These are phyloP conservation scores for Plasmodium adleri DNA, from an alignment of 169 alveolate genomes.

Conservation along the genomic window DNA sequence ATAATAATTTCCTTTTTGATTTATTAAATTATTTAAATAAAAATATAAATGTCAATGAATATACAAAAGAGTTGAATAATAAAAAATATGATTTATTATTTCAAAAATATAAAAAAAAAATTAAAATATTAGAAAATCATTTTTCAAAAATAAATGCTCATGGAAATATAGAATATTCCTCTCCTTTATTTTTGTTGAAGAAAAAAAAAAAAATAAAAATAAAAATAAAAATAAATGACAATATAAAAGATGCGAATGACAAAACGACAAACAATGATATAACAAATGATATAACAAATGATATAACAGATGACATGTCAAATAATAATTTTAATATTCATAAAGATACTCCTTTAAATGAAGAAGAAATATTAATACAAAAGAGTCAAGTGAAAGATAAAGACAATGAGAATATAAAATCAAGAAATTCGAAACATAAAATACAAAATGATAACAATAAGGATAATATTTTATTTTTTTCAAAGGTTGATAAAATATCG, in stretches of 20 bases:
- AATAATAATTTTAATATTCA: no score
- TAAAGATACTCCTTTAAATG: neutral
- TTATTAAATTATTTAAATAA: constrained; percentile 37
- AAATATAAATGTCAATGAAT: constrained; percentile 29
- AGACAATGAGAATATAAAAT: neutral
- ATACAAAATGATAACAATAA: neutral
- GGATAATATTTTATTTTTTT: neutral
- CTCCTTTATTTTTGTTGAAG: constrained; percentile 35
- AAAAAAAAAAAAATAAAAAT: constrained; percentile 2
- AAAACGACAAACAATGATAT: neutral
- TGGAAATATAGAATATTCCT: constrained; percentile 20
- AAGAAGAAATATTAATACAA: neutral
- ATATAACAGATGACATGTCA: no score
- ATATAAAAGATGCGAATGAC: neutral
- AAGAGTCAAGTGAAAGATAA: neutral
- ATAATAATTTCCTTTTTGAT: constrained; percentile 34
- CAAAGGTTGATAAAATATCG: constrained; percentile 15
- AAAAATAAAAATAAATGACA: neutral
- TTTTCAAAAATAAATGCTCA: constrained; percentile 42
- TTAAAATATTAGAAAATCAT: constrained; percentile 37
- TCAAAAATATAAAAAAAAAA: constrained; percentile 47
- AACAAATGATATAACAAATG: no score
- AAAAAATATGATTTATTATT: constrained; percentile 33
- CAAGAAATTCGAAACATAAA: neutral
- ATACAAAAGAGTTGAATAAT: constrained; percentile 40